phyloP scores from a whole-genome alignment of 371 early-diverging fungal genomes.

The Mucor racemosus region DNA sequence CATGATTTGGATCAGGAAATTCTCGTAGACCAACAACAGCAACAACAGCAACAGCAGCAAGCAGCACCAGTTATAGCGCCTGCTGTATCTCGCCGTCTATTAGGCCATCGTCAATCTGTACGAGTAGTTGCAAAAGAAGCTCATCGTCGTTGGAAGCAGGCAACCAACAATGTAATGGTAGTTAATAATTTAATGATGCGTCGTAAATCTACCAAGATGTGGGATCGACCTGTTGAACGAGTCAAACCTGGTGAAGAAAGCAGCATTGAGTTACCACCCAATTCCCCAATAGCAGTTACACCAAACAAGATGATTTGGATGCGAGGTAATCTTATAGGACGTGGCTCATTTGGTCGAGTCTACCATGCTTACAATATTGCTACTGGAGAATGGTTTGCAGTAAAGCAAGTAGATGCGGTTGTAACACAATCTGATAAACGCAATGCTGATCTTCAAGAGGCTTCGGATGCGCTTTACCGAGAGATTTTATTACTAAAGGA shows the following conservation, averaged over 20 bases:
- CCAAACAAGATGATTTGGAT: conserved; percentile 68
- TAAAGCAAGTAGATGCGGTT: conserved; percentile 89
- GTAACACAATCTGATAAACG: conserved; percentile 59
- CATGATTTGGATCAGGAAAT: conserved; percentile 76
- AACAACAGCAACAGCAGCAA: conserved; percentile 7
- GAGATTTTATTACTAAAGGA: conserved; percentile 51
- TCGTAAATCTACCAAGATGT: conserved; percentile 65
- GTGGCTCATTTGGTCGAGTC: conserved; percentile 97
- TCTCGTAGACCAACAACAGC: conserved; percentile 7
- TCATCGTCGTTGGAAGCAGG: conserved; percentile 36
- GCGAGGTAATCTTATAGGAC: conserved; percentile 90
- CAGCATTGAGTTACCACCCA: conserved; percentile 9
- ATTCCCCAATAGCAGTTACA: not conserved
- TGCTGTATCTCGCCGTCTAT: conserved; percentile 2
- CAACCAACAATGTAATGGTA: conserved; percentile 23
- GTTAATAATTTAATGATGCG: conserved; percentile 37
- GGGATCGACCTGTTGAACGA: conserved; percentile 57
- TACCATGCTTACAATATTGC: conserved; percentile 88
- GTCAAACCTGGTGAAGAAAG: conserved; percentile 50
- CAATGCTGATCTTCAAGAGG: conserved; percentile 27
- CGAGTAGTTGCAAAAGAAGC: conserved; percentile 65
- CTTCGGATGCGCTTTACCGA: conserved; percentile 32
- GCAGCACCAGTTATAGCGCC: not conserved
- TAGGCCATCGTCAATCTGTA: conserved; percentile 56
- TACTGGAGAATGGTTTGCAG: conserved; percentile 92